These are phyloP conservation scores for Neurospora sp. DNA, from an alignment of 495 filamentous ascomycete genomes.

Conservation along the genomic window DNA sequence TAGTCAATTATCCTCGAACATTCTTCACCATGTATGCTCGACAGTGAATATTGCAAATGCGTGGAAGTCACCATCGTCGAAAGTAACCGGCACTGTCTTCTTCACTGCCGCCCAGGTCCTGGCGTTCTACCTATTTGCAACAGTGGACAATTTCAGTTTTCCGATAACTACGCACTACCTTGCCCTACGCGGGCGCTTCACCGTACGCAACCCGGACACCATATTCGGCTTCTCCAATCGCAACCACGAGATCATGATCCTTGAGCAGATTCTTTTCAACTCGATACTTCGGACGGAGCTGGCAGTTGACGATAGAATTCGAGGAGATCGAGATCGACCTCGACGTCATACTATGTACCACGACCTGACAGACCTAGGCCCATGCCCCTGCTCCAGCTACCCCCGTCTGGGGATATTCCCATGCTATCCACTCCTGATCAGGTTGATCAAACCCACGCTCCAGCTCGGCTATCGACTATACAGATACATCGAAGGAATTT, in stretches of 20 bases:
- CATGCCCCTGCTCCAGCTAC: not conserved
- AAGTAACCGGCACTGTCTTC: not conserved
- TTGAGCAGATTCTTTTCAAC: not conserved
- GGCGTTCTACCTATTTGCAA: not conserved
- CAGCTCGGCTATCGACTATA: not conserved
- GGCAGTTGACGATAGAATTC: not conserved
- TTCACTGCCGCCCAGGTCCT: not conserved
- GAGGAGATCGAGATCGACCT: not conserved
- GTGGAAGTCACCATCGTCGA: not conserved
- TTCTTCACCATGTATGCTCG: not conserved
- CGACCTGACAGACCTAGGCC: not conserved
- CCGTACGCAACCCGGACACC: not conserved
- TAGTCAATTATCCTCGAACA: not conserved
- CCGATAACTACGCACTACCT: not conserved
- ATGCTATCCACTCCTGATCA: not conserved
- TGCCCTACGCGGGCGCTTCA: not conserved
- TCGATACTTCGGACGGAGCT: not conserved
- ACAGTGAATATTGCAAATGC: not conserved
- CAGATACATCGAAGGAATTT: not conserved
- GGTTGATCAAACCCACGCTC: not conserved
- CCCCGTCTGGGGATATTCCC: not conserved
- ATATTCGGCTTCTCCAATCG: not conserved
- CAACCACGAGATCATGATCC: not conserved
- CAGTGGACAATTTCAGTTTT: not conserved
- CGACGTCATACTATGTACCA: not conserved